Evolutionary conservation across 495 filamentous ascomycete species (phyloP).

Genomic region (Amniculicola lignicola): DNA sequence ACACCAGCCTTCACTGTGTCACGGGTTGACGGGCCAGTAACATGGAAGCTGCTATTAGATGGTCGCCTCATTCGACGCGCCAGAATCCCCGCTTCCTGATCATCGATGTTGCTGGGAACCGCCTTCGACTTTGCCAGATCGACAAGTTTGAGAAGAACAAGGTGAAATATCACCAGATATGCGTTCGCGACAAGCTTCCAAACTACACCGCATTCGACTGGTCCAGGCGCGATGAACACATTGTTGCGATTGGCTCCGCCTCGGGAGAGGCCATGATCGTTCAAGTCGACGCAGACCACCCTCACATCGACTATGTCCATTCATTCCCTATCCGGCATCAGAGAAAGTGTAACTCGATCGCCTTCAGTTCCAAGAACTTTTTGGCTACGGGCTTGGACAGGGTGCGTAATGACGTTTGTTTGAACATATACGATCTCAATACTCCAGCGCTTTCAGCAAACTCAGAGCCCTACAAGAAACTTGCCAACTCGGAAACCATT

Average conservation of each 20-base stretch:
- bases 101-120: conserved; percentile 76
- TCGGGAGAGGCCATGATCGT: conserved; percentile 82
- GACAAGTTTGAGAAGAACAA: conserved; percentile 54
- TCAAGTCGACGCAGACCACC: conserved; percentile 61
- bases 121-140: conserved; percentile 75
- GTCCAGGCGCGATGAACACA: conserved; percentile 72
- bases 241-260: conserved; percentile 80
- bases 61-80: conserved; percentile 74
- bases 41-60: conserved; percentile 76
- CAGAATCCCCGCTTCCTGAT: conserved; percentile 70
- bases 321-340: conserved; percentile 76
- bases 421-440: conserved; percentile 91
- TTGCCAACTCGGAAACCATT: conserved; percentile 82
- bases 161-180: conserved; percentile 64
- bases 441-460: conserved; percentile 48
- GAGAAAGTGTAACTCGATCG: conserved; percentile 85
- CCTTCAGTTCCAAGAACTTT: conserved; percentile 74
- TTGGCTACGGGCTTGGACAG: conserved; percentile 87
- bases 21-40: conserved; percentile 8
- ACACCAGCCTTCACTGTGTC: too few species aligned
- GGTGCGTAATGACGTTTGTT: conserved; percentile 85
- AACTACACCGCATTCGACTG: conserved; percentile 90
- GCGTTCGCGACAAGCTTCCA: conserved; percentile 77
- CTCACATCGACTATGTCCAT: conserved; percentile 58
- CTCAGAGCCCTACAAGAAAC: conserved; percentile 63